Percentiles rank a stretch among this genome's conserved stretches.
These are phyloP conservation scores for Lentinula boryana DNA, from an alignment of 768 basidiomycete genomes.

Conservation along the genomic window DNA sequence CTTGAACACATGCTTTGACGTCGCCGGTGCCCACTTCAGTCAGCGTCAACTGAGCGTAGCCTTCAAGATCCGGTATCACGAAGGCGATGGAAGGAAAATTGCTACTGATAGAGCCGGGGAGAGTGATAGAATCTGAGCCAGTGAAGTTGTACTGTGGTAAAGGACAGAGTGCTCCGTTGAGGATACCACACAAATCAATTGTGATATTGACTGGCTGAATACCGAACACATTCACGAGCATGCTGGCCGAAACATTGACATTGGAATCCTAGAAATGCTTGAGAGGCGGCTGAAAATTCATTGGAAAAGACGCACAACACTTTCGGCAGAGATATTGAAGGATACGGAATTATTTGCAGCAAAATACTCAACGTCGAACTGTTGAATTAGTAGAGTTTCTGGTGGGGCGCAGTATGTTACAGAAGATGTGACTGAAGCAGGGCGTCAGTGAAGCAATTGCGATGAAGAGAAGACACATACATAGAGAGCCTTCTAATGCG, in stretches of 20 bases:
- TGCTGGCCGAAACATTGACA: slow-evolving; percentile 75
- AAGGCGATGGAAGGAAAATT: slow-evolving; percentile 78
- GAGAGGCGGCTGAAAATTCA: slow-evolving; percentile 9
- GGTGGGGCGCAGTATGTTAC: slow-evolving; percentile 85
- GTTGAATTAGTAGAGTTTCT: slow-evolving; percentile 71
- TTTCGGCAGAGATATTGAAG: slow-evolving; percentile 84
- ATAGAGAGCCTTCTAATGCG: slow-evolving; percentile 53
- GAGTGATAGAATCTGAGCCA: slow-evolving; percentile 64
- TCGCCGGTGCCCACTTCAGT: slow-evolving; percentile 61
- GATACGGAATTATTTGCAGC: slow-evolving; percentile 64
- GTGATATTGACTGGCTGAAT: slow-evolving; percentile 76
- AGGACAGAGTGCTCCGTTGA: slow-evolving; percentile 78
- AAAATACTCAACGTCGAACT: slow-evolving; percentile 70
- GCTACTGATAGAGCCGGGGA: slow-evolving; percentile 53
- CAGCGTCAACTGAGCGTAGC: slow-evolving; percentile 75
- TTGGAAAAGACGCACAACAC: slow-evolving; percentile 55
- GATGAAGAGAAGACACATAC: slow-evolving; percentile 33
- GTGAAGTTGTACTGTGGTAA: slow-evolving; percentile 81
- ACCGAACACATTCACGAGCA: slow-evolving; percentile 86
- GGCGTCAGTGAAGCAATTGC: slow-evolving; percentile 8
- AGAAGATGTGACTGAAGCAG: slow-evolving; percentile 67
- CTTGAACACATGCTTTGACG: slow-evolving; percentile 85
- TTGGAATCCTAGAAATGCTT: slow-evolving; percentile 48
- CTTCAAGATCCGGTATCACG: slow-evolving; percentile 87
- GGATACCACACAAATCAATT: slow-evolving; percentile 77